phyloP scores from a whole-genome alignment of 164 flowering plant species.

The Stephania japonica region DNA sequence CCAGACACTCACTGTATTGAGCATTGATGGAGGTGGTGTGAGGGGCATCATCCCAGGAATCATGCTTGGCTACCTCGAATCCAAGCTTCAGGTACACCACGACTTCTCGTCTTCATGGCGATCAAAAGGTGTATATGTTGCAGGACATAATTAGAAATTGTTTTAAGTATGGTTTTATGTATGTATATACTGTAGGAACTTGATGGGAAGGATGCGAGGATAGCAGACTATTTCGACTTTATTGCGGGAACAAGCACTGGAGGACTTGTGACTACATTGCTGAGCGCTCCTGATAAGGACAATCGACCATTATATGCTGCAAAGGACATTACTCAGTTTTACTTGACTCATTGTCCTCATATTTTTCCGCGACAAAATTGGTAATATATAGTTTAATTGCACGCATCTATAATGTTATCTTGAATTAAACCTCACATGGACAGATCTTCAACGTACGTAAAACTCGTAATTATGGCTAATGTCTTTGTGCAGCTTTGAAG shows the following conservation, averaged over 20 bases:
- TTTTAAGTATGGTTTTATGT: background rate
- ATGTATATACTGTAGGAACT: background rate
- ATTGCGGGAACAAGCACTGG: conserved; percentile 3
- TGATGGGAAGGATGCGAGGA: background rate
- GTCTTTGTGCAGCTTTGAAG: background rate
- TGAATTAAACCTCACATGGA: background rate
- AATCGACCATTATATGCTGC: conserved; percentile 6
- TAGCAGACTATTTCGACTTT: conserved; percentile 2
- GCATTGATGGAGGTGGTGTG: conserved; percentile 9
- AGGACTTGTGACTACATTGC: background rate
- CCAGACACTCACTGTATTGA: background rate
- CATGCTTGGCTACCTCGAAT: conserved; percentile 5
- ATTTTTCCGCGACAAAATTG: conserved; percentile 3
- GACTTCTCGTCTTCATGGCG: too few relatives aligned
- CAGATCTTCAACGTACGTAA: background rate
- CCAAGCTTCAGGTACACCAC: conserved; percentile 6
- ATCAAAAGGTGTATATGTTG: too few relatives aligned
- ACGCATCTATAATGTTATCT: too few relatives aligned
- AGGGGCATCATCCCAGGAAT: conserved; percentile 9
- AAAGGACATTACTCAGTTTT: conserved; percentile 1
- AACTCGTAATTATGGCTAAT: background rate
- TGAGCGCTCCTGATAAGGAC: background rate
- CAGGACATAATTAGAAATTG: background rate
- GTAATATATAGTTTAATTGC: background rate
- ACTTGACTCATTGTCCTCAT: background rate